phyloP scores from a whole-genome alignment of 2,329 filamentous ascomycete genomes.

The Monilinia fructicola region DNA sequence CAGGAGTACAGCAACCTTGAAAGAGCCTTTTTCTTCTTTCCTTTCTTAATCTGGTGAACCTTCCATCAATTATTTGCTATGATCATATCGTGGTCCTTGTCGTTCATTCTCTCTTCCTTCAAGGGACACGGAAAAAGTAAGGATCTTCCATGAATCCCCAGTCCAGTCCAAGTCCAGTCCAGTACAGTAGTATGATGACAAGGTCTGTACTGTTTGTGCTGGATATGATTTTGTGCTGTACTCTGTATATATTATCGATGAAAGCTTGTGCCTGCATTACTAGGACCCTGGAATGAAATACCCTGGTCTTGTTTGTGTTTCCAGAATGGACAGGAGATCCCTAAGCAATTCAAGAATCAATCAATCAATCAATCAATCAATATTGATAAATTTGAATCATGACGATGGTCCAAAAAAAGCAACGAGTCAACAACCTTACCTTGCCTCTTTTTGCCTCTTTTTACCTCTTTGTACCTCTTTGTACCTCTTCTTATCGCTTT shows the following conservation, averaged over 20 bases:
- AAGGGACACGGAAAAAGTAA: slow-evolving; percentile 10
- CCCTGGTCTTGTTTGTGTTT: slow-evolving; percentile 18
- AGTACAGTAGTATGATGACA: slow-evolving; percentile 1
- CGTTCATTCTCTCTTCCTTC: not conserved
- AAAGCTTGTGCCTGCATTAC: slow-evolving; percentile 3
- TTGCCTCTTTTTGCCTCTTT: not conserved
- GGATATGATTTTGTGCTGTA: too few relatives aligned
- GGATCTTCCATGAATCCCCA: slow-evolving; percentile 19
- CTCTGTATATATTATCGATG: slow-evolving; percentile 16
- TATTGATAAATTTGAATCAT: slow-evolving; percentile 21
- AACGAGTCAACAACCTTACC: slow-evolving; percentile 17
- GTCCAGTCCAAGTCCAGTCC: too few relatives aligned
- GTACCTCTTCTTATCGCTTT: too few relatives aligned
- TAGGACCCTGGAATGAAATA: slow-evolving; percentile 5
- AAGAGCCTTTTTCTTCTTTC: too few relatives aligned
- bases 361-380: slow-evolving; percentile 15
- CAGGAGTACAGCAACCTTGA: too few relatives aligned
- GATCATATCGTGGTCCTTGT: slow-evolving; percentile 13
- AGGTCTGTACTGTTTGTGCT: not conserved
- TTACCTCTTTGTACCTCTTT: not conserved
- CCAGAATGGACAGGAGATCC: slow-evolving; percentile 19
- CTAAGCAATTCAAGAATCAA: slow-evolving; percentile 19
- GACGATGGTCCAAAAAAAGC: not conserved
- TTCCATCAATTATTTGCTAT: slow-evolving; percentile 8
- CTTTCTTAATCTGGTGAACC: too few relatives aligned